Evolutionary conservation across 1,284 basidiomycete species (phyloP).

Genomic region (Mycena citricolor): DNA sequence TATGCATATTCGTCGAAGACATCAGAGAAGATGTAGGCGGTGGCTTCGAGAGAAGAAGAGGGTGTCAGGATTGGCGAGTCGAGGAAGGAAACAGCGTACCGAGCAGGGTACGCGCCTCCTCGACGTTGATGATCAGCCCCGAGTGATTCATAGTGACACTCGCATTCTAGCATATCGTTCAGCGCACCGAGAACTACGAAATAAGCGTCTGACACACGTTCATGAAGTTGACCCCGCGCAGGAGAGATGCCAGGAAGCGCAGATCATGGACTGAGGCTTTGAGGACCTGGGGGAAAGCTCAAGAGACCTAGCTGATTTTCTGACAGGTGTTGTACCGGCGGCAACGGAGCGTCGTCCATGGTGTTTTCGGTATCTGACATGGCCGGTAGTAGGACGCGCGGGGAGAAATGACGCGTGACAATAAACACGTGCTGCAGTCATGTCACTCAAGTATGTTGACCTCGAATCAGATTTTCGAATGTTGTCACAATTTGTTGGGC

Average conservation of each 20-base stretch:
- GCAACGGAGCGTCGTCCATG: no score
- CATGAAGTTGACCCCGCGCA: slow-evolving; percentile 77
- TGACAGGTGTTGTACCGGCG: no score
- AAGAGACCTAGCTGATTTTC: no score
- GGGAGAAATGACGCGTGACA: no score
- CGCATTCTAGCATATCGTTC: slow-evolving; percentile 73
- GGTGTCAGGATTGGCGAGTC: neutral
- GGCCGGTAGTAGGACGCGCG: no score
- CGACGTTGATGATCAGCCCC: slow-evolving; percentile 83
- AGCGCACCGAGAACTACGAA: slow-evolving; percentile 13
- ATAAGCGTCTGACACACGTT: slow-evolving; percentile 51
- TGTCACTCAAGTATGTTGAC: no score
- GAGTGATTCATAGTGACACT: slow-evolving; percentile 67
- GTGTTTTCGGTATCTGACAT: no score
- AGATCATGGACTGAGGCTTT: slow-evolving; percentile 78
- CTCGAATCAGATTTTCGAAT: no score
- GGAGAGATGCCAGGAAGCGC: slow-evolving; percentile 68
- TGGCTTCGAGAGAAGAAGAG: slow-evolving; percentile 50
- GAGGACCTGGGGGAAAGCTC: slow-evolving; percentile 71
- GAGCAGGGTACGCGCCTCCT: slow-evolving; percentile 78
- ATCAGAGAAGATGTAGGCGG: slow-evolving; percentile 79
- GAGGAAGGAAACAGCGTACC: no score
- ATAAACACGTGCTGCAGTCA: no score
- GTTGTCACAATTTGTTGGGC: no score
- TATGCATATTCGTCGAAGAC: slow-evolving; percentile 80